These are phyloP conservation scores for Curvularia verruculosa DNA, from an alignment of 2,329 filamentous ascomycete genomes.

Conservation along the genomic window DNA sequence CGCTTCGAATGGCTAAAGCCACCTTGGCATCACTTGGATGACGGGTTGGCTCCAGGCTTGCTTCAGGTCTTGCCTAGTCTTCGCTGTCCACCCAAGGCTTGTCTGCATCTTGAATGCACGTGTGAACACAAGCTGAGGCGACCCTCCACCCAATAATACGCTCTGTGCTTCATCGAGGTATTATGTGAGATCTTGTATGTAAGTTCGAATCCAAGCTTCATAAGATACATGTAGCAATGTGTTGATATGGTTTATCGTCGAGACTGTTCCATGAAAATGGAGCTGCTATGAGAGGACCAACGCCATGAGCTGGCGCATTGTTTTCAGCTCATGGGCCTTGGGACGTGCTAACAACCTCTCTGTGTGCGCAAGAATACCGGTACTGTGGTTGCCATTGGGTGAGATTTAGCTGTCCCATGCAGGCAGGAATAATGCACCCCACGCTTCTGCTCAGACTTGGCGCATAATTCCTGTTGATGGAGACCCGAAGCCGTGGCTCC, in stretches of 20 bases:
- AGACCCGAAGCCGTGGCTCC: neutral
- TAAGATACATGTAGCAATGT: constrained; percentile 14
- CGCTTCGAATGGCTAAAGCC: constrained; percentile 17
- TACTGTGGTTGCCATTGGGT: constrained; percentile 16
- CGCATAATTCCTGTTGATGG: constrained; percentile 5
- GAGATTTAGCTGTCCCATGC: constrained; percentile 14
- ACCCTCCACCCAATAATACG: neutral
- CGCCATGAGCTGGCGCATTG: constrained; percentile 21
- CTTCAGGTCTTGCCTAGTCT: constrained; percentile 24
- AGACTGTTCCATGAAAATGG: neutral
- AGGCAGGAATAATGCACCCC: constrained; percentile 14
- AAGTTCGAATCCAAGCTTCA: constrained; percentile 11
- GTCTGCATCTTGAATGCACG: constrained; percentile 25
- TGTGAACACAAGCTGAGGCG: constrained; percentile 10
- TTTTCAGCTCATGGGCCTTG: constrained; percentile 12
- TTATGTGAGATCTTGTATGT: neutral
- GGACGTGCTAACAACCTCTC: constrained; percentile 10
- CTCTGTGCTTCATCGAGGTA: neutral
- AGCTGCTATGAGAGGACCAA: constrained; percentile 6
- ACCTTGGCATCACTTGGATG: constrained; percentile 42
- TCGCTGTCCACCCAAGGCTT: constrained; percentile 35
- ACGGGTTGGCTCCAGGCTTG: constrained; percentile 31
- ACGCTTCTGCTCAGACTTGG: constrained; percentile 20
- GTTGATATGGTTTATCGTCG: constrained; percentile 7
- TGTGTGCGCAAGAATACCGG: constrained; percentile 10